Conservation (phyloP, 2,329 filamentous ascomycete species). For the Aciculosporium take region DNA sequence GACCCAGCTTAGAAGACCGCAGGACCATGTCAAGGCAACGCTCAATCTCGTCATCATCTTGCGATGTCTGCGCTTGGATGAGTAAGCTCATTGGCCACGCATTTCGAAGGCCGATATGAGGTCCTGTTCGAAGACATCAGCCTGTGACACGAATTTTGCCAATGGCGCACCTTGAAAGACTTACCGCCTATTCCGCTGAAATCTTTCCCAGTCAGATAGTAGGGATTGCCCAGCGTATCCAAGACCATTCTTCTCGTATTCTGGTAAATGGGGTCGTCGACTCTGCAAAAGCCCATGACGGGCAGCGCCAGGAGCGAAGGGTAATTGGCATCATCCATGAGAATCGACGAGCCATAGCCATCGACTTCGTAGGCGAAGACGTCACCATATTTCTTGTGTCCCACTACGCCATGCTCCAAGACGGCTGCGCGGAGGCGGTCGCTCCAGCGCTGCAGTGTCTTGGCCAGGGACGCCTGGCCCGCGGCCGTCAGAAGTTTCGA, state of each 20-base stretch:
- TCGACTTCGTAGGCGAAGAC: slow-evolving; percentile 85
- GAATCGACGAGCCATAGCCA: slow-evolving; percentile 64
- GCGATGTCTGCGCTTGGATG: slow-evolving; percentile 77
- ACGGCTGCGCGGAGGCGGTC: slow-evolving; percentile 59
- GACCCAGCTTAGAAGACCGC: slow-evolving; percentile 56
- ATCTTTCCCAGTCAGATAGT: slow-evolving; percentile 61
- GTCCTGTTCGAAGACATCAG: slow-evolving; percentile 24
- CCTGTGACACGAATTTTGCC: not conserved
- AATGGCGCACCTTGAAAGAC: too few relatives aligned
- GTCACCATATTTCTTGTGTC: slow-evolving; percentile 58
- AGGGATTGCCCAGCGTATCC: slow-evolving; percentile 66
- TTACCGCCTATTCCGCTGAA: slow-evolving; percentile 82
- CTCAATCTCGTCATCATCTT: slow-evolving; percentile 70
- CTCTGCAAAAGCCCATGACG: slow-evolving; percentile 58
- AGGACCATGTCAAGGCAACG: slow-evolving; percentile 62
- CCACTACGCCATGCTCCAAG: slow-evolving; percentile 70
- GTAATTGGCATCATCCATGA: slow-evolving; percentile 87
- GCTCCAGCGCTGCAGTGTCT: slow-evolving; percentile 43
- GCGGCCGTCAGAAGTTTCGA: slow-evolving; percentile 52
- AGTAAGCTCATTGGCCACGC: slow-evolving; percentile 96
- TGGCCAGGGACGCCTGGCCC: slow-evolving; percentile 37
- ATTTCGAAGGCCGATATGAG: slow-evolving; percentile 67
- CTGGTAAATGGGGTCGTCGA: slow-evolving; percentile 57
- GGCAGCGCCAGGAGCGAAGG: slow-evolving; percentile 69
- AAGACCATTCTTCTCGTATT: slow-evolving; percentile 76